phyloP scores from a whole-genome alignment of 495 filamentous ascomycete genomes.

The Chaetomium tenue region DNA sequence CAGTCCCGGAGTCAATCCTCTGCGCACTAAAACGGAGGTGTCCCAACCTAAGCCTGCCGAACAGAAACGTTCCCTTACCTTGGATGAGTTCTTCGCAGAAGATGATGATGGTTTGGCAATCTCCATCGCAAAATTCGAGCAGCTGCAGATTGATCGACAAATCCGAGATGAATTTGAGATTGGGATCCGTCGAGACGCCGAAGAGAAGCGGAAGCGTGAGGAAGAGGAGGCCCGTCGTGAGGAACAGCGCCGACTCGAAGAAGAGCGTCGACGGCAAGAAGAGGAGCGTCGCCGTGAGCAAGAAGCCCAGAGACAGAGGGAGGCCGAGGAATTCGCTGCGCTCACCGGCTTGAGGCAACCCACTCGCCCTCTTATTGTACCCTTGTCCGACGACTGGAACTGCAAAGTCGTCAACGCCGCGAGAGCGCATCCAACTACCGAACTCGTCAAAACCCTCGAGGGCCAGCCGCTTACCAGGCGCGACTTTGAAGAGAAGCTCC shows the following conservation, averaged over 20 bases:
- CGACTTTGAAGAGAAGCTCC: constrained; percentile 60
- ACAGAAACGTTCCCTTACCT: background rate
- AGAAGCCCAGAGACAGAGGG: constrained; percentile 13
- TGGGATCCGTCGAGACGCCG: constrained; percentile 5
- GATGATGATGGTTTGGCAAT: constrained; percentile 24
- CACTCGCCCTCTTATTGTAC: constrained; percentile 28
- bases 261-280: constrained; percentile 19
- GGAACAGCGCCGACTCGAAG: constrained; percentile 25
- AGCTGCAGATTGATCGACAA: constrained; percentile 28
- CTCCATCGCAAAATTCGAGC: constrained; percentile 18
- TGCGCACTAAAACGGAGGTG: constrained; percentile 11
- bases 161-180: constrained; percentile 21
- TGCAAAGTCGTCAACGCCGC: constrained; percentile 23
- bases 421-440: constrained; percentile 19
- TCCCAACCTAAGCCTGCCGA: constrained; percentile 1
- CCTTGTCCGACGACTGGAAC: constrained; percentile 37
- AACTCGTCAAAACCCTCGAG: constrained; percentile 47
- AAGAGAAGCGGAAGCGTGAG: constrained; percentile 20
- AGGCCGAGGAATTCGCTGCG: constrained; percentile 17
- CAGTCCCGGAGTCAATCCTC: constrained; percentile 1
- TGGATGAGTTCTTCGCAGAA: constrained; percentile 20
- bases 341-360: constrained; percentile 25
- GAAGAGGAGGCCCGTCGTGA: constrained; percentile 22
- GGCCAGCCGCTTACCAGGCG: constrained; percentile 56
- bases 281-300: constrained; percentile 22